Conservation (phyloP, 2,329 filamentous ascomycete species). For the Lithohypha guttulata region DNA sequence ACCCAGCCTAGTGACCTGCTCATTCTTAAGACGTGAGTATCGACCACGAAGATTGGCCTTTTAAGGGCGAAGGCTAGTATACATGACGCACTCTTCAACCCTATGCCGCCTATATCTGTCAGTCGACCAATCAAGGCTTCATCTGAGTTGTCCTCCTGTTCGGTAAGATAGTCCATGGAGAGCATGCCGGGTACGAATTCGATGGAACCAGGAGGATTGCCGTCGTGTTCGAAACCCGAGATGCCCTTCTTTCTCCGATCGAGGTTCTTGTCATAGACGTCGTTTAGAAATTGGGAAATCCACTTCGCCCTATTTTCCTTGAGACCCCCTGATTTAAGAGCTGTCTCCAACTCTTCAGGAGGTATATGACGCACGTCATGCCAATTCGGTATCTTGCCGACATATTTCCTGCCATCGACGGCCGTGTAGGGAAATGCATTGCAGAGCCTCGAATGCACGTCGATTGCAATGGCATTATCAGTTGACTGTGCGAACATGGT, state of each 20-base stretch:
- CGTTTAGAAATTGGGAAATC: constrained; percentile 7
- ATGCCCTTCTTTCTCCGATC: background rate
- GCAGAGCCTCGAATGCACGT: constrained; percentile 15
- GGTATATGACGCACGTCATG: constrained; percentile 14
- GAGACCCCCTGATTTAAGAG: constrained; percentile 13
- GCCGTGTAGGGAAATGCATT: constrained; percentile 16
- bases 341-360: constrained; percentile 11
- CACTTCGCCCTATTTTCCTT: constrained; percentile 2
- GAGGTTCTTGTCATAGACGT: background rate
- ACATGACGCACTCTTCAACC: constrained; percentile 53
- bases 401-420: constrained; percentile 13
- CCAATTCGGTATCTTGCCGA: constrained; percentile 20
- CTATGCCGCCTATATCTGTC: constrained; percentile 41
- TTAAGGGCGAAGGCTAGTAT: constrained; percentile 54
- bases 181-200: constrained; percentile 21
- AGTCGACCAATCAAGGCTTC: constrained; percentile 10
- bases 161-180: constrained; percentile 20
- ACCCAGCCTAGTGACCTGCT: constrained; percentile 54
- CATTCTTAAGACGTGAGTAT: constrained; percentile 55
- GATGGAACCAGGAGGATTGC: constrained; percentile 11
- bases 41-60: constrained; percentile 52
- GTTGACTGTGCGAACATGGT: constrained; percentile 19
- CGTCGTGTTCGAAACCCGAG: constrained; percentile 1
- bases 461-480: constrained; percentile 17
- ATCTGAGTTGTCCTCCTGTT: constrained; percentile 2